Conservation (phyloP, 768 basidiomycete genomes). For the Infundibulicybe gibba region DNA sequence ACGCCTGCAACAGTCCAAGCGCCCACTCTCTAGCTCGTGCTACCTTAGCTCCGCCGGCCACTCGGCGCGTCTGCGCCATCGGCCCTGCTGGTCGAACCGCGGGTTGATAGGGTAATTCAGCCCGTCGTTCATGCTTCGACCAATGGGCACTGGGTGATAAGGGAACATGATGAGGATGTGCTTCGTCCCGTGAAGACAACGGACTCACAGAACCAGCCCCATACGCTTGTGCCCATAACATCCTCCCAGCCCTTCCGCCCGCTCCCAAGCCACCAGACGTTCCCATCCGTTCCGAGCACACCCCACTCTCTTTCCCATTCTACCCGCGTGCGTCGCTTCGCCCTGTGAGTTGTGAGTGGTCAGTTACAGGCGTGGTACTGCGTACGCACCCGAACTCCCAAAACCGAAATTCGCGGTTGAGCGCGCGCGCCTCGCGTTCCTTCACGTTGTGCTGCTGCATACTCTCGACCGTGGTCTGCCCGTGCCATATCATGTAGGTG, state of each 20-base stretch:
- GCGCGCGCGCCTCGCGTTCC: conserved; percentile 53
- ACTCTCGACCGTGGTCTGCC: conserved; percentile 82
- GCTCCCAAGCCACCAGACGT: conserved; percentile 84
- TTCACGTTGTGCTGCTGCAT: conserved; percentile 53
- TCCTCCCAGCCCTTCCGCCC: conserved; percentile 64
- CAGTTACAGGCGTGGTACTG: neutral
- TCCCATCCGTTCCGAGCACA: conserved; percentile 64
- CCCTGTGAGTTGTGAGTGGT: conserved; percentile 28
- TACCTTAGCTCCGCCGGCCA: conserved; percentile 68
- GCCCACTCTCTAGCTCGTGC: no score
- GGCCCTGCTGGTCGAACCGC: conserved; percentile 66
- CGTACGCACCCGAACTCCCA: conserved; percentile 51
- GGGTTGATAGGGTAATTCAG: conserved; percentile 65
- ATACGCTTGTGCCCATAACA: conserved; percentile 70
- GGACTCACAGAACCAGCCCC: conserved; percentile 80
- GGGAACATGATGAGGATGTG: neutral
- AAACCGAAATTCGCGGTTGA: conserved; percentile 50
- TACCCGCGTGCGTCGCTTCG: conserved; percentile 37
- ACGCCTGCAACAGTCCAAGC: no score
- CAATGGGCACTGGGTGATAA: conserved; percentile 44
- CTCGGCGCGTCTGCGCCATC: conserved; percentile 60
- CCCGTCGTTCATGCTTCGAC: conserved; percentile 51
- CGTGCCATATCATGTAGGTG: conserved; percentile 51
- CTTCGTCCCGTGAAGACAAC: neutral
- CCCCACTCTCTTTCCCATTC: conserved; percentile 87